phyloP scores from a whole-genome alignment of 1,284 basidiomycete species.

The Coniferiporia sulphurascens region DNA sequence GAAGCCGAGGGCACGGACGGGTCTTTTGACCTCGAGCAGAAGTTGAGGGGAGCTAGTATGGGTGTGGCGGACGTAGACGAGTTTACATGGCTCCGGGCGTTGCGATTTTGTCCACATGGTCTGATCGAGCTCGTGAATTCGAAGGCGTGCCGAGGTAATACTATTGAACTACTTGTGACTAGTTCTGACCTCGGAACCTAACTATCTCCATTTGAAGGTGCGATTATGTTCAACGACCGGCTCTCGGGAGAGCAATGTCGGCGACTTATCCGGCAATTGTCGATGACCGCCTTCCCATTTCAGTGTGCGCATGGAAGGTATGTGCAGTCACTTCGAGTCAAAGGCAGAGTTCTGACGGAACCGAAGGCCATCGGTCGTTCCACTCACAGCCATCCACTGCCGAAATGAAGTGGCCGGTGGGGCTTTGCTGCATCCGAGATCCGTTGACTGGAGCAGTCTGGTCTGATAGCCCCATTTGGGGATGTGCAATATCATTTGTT shows the following conservation, averaged over 20 bases:
- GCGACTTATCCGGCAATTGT: conserved; percentile 62
- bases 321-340: conserved; percentile 22
- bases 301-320: conserved; percentile 92
- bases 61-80: conserved; percentile 26
- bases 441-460: conserved; percentile 14
- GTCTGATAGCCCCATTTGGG: background rate
- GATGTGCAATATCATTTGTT: background rate
- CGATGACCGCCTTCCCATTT: conserved; percentile 77
- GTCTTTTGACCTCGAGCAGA: conserved; percentile 7
- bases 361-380: conserved; percentile 44
- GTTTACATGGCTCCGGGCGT: conserved; percentile 59
- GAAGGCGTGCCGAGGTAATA: conserved; percentile 82
- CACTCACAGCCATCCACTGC: conserved; percentile 30
- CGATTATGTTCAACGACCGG: conserved; percentile 94
- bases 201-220: conserved; percentile 46
- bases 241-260: conserved; percentile 67
- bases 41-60: background rate
- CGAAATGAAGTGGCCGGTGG: background rate
- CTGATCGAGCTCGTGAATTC: conserved; percentile 85
- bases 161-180: conserved; percentile 23
- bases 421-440: conserved; percentile 2
- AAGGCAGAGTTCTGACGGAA: conserved; percentile 8
- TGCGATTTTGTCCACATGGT: conserved; percentile 74
- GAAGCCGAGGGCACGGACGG: conserved; percentile 28
- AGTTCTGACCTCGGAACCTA: background rate